phyloP scores from a whole-genome alignment of 352 stramenopile species.

The Phytophthora citricola region DNA sequence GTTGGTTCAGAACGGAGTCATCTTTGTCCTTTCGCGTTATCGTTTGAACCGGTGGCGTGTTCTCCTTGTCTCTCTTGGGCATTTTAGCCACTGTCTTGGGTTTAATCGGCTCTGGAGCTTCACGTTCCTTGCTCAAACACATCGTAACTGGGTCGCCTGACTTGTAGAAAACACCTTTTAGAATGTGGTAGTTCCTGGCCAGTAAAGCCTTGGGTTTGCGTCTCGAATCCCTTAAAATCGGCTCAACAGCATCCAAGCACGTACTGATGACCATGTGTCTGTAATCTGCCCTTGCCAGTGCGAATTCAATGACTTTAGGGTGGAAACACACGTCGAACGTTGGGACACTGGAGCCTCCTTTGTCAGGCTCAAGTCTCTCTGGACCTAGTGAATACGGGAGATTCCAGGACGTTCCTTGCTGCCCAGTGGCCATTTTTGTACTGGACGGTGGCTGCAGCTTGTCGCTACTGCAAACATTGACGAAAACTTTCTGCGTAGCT shows the following conservation, averaged over 20 bases:
- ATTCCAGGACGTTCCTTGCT: slow-evolving; percentile 78
- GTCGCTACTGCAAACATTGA: slow-evolving; percentile 93
- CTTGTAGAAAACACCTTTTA: slow-evolving; percentile 91
- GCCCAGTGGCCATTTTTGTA: slow-evolving; percentile 35
- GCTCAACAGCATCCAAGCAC: slow-evolving; percentile 85
- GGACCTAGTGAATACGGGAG: slow-evolving; percentile 93
- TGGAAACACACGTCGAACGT: slow-evolving; percentile 96
- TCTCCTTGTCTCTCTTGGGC: slow-evolving; percentile 22
- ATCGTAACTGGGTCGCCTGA: slow-evolving; percentile 78
- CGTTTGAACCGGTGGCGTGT: slow-evolving; percentile 2
- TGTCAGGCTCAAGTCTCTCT: slow-evolving; percentile 91
- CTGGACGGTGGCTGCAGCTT: slow-evolving; percentile 84
- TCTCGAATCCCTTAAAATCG: slow-evolving; percentile 53
- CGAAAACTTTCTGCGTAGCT: slow-evolving; percentile 83
- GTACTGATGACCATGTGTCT: slow-evolving; percentile 89
- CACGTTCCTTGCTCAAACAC: slow-evolving; percentile 54
- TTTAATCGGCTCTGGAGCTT: slow-evolving; percentile 13
- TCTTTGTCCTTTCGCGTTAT: slow-evolving; percentile 10
- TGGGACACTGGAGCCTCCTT: slow-evolving; percentile 61
- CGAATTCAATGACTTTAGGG: slow-evolving; percentile 79
- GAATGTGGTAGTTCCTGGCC: slow-evolving; percentile 71
- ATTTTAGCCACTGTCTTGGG: slow-evolving; percentile 3
- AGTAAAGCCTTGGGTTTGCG: slow-evolving; percentile 30
- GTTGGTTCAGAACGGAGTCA: slow-evolving; percentile 13
- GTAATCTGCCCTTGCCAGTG: slow-evolving; percentile 65